Evolutionary conservation across 441 rosid species (phyloP).

Genomic region (Adansonia gregorii): DNA sequence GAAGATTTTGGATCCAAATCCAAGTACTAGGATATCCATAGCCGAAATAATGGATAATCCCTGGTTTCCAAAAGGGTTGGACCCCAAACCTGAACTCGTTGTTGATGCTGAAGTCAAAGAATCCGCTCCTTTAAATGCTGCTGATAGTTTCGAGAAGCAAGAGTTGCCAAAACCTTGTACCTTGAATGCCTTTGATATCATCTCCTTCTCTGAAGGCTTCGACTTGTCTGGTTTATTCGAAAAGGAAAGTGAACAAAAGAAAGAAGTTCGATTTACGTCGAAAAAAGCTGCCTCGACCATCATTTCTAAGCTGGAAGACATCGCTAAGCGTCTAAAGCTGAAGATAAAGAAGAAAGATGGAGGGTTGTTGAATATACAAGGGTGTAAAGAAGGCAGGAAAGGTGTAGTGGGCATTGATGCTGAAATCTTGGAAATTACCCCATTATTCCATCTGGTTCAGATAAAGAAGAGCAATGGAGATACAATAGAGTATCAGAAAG

Average conservation of each 20-base stretch:
- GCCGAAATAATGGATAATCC: slow-evolving; percentile 44
- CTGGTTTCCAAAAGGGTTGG: too few species aligned
- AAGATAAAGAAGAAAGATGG: slow-evolving; percentile 67
- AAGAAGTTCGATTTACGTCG: slow-evolving; percentile 64
- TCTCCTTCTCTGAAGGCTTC: slow-evolving; percentile 73
- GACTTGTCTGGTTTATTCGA: slow-evolving; percentile 78
- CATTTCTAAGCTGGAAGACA: slow-evolving; percentile 58
- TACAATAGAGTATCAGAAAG: slow-evolving; percentile 66
- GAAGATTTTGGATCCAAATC: slow-evolving; percentile 83
- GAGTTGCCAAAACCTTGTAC: slow-evolving; percentile 42
- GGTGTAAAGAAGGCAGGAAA: slow-evolving; percentile 59
- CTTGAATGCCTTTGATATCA: slow-evolving; percentile 87
- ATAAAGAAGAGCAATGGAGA: slow-evolving; percentile 75
- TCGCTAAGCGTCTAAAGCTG: slow-evolving; percentile 62
- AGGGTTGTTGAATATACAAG: slow-evolving; percentile 64
- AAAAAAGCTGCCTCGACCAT: slow-evolving; percentile 60
- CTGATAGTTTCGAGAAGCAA: too few species aligned
- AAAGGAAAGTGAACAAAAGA: slow-evolving; percentile 49
- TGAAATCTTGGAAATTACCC: slow-evolving; percentile 77
- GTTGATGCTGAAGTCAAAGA: slow-evolving; percentile 43
- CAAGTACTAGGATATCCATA: slow-evolving; percentile 26
- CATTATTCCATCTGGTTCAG: slow-evolving; percentile 70
- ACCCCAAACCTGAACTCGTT: too few species aligned
- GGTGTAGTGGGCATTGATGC: slow-evolving; percentile 65
- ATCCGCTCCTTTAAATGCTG: slow-evolving; percentile 28